These are phyloP conservation scores for Cicer bijugum DNA, from an alignment of 306 rosid species.

Conservation along the genomic window DNA sequence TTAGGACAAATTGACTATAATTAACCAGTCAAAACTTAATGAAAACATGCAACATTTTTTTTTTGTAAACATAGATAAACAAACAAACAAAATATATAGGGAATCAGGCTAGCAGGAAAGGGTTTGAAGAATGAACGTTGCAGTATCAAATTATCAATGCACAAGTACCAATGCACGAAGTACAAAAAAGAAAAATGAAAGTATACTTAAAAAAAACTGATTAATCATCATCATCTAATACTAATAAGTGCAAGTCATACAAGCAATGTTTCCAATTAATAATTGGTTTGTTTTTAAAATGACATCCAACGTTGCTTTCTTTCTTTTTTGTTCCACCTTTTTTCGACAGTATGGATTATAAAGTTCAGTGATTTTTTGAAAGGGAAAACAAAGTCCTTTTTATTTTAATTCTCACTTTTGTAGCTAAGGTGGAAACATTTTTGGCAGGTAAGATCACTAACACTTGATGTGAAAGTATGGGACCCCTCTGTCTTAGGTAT, in stretches of 20 bases:
- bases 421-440: slow-evolving; percentile 42
- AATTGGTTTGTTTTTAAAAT: neutral
- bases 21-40: neutral
- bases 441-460: slow-evolving; percentile 76
- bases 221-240: slow-evolving; percentile 29
- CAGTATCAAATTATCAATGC: neutral
- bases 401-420: slow-evolving; percentile 36
- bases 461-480: slow-evolving; percentile 92
- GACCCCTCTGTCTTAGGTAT: slow-evolving; percentile 63
- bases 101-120: slow-evolving; percentile 13
- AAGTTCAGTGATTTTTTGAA: slow-evolving; percentile 17
- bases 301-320: slow-evolving; percentile 25
- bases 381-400: slow-evolving; percentile 12
- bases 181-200: slow-evolving; percentile 2
- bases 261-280: neutral
- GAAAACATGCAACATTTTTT: neutral
- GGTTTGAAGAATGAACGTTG: slow-evolving; percentile 10
- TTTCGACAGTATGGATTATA: slow-evolving; percentile 18
- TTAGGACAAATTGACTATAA: neutral
- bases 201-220: neutral
- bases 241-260: slow-evolving; percentile 4
- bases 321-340: neutral
- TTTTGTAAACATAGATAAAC: neutral
- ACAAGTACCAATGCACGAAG: slow-evolving; percentile 16
- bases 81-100: neutral